Percentiles rank a stretch among this genome's conserved stretches.
These are phyloP conservation scores for Tieghemiomyces parasiticus DNA, from an alignment of 192 early-diverging fungal genomes.

Conservation along the genomic window DNA sequence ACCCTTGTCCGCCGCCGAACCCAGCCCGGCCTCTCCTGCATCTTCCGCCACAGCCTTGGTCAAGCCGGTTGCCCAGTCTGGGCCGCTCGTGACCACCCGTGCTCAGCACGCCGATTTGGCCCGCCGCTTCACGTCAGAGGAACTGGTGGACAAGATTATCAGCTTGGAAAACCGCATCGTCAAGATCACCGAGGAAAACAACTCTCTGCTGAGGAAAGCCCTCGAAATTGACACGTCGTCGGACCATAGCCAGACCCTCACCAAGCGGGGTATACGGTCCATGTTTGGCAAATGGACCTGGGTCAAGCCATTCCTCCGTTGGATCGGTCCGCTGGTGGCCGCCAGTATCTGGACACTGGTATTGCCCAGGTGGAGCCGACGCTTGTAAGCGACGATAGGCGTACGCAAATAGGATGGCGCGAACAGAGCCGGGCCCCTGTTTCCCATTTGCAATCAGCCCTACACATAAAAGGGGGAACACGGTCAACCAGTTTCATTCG, in stretches of 20 bases:
- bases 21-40: background rate
- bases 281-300: background rate
- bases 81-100: background rate
- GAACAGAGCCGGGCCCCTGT: too few species aligned
- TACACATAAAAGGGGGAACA: too few species aligned
- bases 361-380: conserved; percentile 5
- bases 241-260: background rate
- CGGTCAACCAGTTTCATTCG: too few species aligned
- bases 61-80: background rate
- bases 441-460: too few species aligned
- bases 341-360: conserved; percentile 3
- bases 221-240: background rate
- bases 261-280: background rate
- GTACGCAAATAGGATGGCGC: too few species aligned
- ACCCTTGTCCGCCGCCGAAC: background rate
- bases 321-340: conserved; percentile 2
- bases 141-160: background rate
- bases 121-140: background rate
- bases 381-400: too few species aligned
- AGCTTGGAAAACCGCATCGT: background rate
- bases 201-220: background rate
- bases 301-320: conserved; percentile 1
- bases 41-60: background rate
- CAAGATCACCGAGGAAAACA: background rate
- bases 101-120: background rate